These are phyloP conservation scores for Capsella bursapastoris DNA, from an alignment of 345 rosid genomes.

Conservation along the genomic window DNA sequence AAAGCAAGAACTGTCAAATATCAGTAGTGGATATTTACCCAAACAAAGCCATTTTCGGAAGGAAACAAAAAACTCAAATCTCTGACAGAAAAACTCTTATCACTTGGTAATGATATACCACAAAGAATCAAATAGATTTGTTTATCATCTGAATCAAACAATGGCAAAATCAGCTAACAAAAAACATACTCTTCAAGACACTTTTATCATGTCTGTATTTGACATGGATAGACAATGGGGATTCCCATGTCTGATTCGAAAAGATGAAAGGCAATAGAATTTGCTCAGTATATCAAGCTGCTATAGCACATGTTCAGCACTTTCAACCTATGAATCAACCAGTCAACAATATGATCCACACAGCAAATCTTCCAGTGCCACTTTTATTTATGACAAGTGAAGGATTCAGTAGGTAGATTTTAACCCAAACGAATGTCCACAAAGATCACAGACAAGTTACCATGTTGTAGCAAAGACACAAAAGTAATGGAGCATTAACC, in stretches of 20 bases:
- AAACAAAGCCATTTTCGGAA: neutral
- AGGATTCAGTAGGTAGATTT: slow-evolving; percentile 4
- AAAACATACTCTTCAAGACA: slow-evolving; percentile 20
- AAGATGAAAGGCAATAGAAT: neutral
- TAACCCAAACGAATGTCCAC: slow-evolving; percentile 17
- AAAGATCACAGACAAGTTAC: slow-evolving; percentile 19
- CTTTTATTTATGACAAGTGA: slow-evolving; percentile 21
- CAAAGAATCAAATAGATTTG: slow-evolving; percentile 9
- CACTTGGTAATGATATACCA: neutral
- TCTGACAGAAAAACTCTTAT: neutral
- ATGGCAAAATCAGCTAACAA: neutral
- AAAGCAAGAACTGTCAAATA: neutral
- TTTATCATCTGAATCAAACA: slow-evolving; percentile 7
- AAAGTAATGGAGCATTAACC: neutral
- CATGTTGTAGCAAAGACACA: slow-evolving; percentile 1
- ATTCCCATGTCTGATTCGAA: neutral
- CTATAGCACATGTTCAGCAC: slow-evolving; percentile 15
- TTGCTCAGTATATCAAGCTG: slow-evolving; percentile 23
- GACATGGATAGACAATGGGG: neutral
- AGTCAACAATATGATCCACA: slow-evolving; percentile 6
- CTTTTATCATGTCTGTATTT: slow-evolving; percentile 21
- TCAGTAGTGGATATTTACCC: slow-evolving; percentile 3
- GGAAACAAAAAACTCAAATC: neutral
- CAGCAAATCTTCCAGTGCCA: slow-evolving; percentile 26
- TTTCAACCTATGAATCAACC: slow-evolving; percentile 29